A percentile compares a stretch with the other conserved stretches of the same genome.
Evolutionary conservation across 2,329 filamentous ascomycete genomes (phyloP).

Genomic region (Calonectria hongkongensis): DNA sequence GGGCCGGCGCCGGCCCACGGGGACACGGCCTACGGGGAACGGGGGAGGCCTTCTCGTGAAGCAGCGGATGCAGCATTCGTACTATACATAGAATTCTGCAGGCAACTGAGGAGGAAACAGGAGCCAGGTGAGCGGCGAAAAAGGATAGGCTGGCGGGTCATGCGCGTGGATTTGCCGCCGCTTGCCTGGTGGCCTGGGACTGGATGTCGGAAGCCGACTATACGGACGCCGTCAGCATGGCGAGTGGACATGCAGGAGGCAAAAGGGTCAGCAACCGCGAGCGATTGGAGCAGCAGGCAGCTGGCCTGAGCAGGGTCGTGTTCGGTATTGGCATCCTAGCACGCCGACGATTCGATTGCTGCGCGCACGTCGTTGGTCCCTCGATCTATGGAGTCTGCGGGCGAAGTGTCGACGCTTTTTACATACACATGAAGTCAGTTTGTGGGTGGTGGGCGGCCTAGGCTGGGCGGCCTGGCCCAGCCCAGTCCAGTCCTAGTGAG

Average conservation of each 20-base stretch:
- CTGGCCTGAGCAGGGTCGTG: constrained; percentile 30
- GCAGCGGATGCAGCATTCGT: constrained; percentile 27
- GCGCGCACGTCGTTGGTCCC: constrained; percentile 7
- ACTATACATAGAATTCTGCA: constrained; percentile 20
- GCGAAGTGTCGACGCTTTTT: constrained; percentile 7
- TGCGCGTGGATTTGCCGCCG: constrained; percentile 27
- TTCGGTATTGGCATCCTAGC: constrained; percentile 28
- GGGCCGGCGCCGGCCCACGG: constrained; percentile 35
- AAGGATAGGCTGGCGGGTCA: constrained; percentile 28
- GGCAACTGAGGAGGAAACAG: constrained; percentile 19
- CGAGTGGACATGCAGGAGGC: constrained; percentile 14
- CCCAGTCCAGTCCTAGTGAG: constrained; percentile 30
- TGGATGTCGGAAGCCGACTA: constrained; percentile 31
- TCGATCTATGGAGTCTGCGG: constrained; percentile 13
- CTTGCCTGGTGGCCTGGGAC: constrained; percentile 14
- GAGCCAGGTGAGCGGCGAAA: constrained; percentile 18
- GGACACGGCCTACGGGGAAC: constrained; percentile 34
- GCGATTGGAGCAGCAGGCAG: constrained; percentile 9
- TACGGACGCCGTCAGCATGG: constrained; percentile 27
- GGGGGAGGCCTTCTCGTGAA: constrained; percentile 27
- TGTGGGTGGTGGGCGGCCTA: constrained; percentile 20
- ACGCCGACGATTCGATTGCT: constrained; percentile 9
- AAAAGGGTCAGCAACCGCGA: neutral
- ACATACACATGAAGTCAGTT: constrained; percentile 10
- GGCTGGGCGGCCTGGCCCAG: constrained; percentile 27